phyloP scores from a whole-genome alignment of 1,139 yeast genomes.

The Blastobotrys proliferans region DNA sequence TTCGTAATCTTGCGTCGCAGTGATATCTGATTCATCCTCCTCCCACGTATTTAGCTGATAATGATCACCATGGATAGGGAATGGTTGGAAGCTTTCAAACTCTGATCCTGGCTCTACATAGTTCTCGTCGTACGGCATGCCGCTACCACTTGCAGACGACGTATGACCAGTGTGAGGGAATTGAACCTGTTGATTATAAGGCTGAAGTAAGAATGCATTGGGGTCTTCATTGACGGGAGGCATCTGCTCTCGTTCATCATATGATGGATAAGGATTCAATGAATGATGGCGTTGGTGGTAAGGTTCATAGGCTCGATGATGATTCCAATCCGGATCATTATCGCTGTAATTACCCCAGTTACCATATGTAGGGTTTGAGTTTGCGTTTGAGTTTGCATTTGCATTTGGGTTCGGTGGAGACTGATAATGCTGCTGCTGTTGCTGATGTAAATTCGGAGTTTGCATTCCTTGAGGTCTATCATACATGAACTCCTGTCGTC shows the following conservation, averaged over 20 bases:
- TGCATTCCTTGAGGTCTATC: constrained; percentile 9
- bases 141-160: background rate
- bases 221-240: constrained; percentile 12
- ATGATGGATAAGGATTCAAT: background rate
- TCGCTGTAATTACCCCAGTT: constrained; percentile 6
- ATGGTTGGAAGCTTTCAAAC: constrained; percentile 32
- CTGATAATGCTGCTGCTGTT: background rate
- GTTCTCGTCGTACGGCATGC: constrained; percentile 14
- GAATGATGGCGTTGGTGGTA: background rate
- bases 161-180: background rate
- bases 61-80: constrained; percentile 38
- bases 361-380: background rate
- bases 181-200: constrained; percentile 8
- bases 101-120: constrained; percentile 24
- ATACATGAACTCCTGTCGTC: constrained; percentile 12
- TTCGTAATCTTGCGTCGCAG: background rate
- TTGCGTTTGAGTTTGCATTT: no score
- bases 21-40: constrained; percentile 19
- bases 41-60: constrained; percentile 39
- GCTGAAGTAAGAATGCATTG: constrained; percentile 11
- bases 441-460: constrained; percentile 2
- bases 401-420: background rate
- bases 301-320: background rate
- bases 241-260: background rate
- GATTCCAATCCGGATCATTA: background rate